These are phyloP conservation scores for Elymus sibiricus DNA, from an alignment of 176 grass and related monocot species.

Conservation along the genomic window DNA sequence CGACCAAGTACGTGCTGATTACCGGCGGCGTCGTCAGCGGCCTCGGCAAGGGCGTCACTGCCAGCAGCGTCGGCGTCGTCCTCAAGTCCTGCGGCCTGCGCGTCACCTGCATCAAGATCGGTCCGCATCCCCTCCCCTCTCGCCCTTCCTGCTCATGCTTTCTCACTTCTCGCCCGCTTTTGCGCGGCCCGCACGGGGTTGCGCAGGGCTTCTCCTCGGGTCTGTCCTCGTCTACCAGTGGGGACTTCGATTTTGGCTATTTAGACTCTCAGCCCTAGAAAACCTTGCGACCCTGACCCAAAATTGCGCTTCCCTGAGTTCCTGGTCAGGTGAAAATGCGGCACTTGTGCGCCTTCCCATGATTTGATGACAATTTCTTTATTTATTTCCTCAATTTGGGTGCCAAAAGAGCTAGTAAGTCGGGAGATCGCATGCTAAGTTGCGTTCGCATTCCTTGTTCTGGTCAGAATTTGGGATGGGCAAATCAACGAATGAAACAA, in stretches of 20 bases:
- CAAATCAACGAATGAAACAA: background rate
- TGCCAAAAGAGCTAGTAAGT: background rate
- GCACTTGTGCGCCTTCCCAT: background rate
- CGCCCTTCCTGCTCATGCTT: background rate
- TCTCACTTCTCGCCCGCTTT: background rate
- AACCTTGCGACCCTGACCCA: background rate
- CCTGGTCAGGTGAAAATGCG: background rate
- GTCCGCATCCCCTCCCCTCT: slow-evolving; percentile 9
- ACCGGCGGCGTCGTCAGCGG: slow-evolving; percentile 94
- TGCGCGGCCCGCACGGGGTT: background rate
- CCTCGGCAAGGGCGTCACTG: slow-evolving; percentile 94
- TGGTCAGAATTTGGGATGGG: background rate
- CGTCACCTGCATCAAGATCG: slow-evolving; percentile 98
- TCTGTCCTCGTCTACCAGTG: background rate
- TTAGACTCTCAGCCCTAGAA: background rate
- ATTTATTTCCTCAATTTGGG: background rate
- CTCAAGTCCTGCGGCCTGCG: slow-evolving; percentile 88
- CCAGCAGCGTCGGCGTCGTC: slow-evolving; percentile 89
- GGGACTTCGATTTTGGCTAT: background rate
- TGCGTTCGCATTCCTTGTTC: background rate
- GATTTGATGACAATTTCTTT: background rate
- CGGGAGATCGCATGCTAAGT: background rate
- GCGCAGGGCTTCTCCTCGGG: no score
- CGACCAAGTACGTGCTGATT: slow-evolving; percentile 92
- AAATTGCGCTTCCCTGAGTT: background rate